A percentile compares a stretch with the other conserved stretches of the same genome.
Evolutionary conservation across 2,329 filamentous ascomycete genomes (phyloP).

Genomic region (Capronia americana): DNA sequence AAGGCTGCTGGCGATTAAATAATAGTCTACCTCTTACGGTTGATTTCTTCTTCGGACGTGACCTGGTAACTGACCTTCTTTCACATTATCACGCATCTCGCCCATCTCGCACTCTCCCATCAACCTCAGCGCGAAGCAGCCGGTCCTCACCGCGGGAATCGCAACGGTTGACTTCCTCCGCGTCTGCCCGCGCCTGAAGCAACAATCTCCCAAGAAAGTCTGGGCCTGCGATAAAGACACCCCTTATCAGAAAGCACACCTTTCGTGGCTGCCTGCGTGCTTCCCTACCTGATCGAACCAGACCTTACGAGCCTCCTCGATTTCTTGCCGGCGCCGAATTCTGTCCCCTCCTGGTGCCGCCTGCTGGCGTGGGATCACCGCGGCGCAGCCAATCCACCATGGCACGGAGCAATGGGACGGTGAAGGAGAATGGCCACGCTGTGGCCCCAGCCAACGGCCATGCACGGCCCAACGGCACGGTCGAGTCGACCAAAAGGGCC

Average conservation of each 20-base stretch:
- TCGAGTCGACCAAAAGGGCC: constrained; percentile 34
- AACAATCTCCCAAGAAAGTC: constrained; percentile 9
- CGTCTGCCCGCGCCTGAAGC: constrained; percentile 6
- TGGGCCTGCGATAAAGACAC: constrained; percentile 13
- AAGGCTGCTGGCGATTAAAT: constrained; percentile 2
- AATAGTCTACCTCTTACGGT: background rate
- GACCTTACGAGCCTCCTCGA: constrained; percentile 14
- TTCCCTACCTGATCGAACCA: constrained; percentile 12
- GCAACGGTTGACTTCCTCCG: background rate
- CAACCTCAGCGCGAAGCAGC: background rate
- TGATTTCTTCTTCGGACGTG: background rate
- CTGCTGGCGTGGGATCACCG: background rate
- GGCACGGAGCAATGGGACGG: constrained; percentile 17
- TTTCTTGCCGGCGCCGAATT: background rate
- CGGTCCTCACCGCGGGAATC: background rate
- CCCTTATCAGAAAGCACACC: constrained; percentile 8
- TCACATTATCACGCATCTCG: too few species aligned
- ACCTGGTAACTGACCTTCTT: background rate
- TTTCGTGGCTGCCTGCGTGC: constrained; percentile 4
- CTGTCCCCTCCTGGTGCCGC: background rate
- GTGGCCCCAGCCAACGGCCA: constrained; percentile 41
- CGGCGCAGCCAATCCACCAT: constrained; percentile 13
- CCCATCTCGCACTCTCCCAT: background rate
- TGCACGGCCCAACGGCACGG: constrained; percentile 43
- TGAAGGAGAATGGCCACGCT: constrained; percentile 23